Evolutionary conservation across 1,139 yeast genomes (phyloP).

Genomic region (Yamadazyma blattariae): DNA sequence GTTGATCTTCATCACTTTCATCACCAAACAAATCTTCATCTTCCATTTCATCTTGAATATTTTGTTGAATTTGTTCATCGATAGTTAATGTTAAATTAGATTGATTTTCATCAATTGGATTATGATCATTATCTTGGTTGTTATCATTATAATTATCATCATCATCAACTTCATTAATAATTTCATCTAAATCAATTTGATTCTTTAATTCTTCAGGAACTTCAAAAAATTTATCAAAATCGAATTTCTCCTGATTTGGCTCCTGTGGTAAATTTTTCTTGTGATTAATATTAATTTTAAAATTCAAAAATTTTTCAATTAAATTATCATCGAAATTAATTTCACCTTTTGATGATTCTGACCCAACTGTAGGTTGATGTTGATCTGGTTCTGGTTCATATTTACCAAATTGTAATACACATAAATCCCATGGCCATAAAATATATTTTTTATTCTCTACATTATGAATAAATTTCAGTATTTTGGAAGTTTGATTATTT

Average conservation of each 20-base stretch:
- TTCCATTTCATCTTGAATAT: slow-evolving; percentile 2
- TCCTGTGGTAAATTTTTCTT: no score
- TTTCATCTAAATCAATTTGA: no score
- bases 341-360: no score
- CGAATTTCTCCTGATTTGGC: background rate
- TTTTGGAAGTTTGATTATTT: slow-evolving; percentile 65
- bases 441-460: slow-evolving; percentile 57
- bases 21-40: slow-evolving; percentile 9
- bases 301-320: slow-evolving; percentile 37
- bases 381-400: slow-evolving; percentile 10
- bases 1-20: slow-evolving; percentile 3
- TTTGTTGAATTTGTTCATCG: no score
- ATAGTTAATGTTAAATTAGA: no score
- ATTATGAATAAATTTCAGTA: slow-evolving; percentile 51
- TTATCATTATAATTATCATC: no score
- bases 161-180: no score
- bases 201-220: no score
- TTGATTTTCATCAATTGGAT: no score
- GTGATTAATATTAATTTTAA: slow-evolving; percentile 17
- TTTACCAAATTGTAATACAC: slow-evolving; percentile 54
- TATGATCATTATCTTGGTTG: no score
- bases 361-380: no score
- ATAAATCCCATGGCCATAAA: slow-evolving; percentile 69
- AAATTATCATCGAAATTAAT: slow-evolving; percentile 16
- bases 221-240: slow-evolving; percentile 2